Conservation (phyloP, 108 stramenopile genomes). For the Poteriospumella lacustris region DNA sequence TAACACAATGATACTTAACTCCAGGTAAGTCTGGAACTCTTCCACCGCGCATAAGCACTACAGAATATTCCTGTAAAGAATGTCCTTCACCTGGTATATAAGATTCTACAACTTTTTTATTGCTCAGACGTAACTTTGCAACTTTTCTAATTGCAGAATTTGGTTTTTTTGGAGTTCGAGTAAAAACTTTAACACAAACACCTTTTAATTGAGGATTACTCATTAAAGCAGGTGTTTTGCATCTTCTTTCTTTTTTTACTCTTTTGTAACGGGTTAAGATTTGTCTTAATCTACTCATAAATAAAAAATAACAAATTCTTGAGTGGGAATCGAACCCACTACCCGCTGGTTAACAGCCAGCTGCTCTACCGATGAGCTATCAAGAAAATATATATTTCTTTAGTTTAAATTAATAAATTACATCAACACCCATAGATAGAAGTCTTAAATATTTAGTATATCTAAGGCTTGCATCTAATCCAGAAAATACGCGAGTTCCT, state of each 20-base stretch:
- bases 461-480: slow-evolving; percentile 7
- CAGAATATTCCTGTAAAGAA: slow-evolving; percentile 26
- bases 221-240: slow-evolving; percentile 33
- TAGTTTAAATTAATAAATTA: slow-evolving; percentile 10
- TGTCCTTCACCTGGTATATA: slow-evolving; percentile 38
- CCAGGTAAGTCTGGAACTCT: slow-evolving; percentile 12
- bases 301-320: slow-evolving; percentile 10
- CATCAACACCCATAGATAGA: slow-evolving; percentile 7
- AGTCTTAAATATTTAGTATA: slow-evolving; percentile 9
- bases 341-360: slow-evolving; percentile 6
- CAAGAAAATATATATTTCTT: slow-evolving; percentile 9
- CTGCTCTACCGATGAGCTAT: slow-evolving; percentile 6
- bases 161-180: slow-evolving; percentile 36
- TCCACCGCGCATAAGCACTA: slow-evolving; percentile 13
- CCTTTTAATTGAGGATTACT: slow-evolving; percentile 43
- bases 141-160: slow-evolving; percentile 43
- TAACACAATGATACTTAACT: slow-evolving; percentile 13
- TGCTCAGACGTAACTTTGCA: slow-evolving; percentile 20
- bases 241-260: slow-evolving; percentile 26
- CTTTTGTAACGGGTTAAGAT: neutral
- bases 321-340: slow-evolving; percentile 6
- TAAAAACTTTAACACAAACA: slow-evolving; percentile 43
- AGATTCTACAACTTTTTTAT: slow-evolving; percentile 26
- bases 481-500: slow-evolving; percentile 7
- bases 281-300: slow-evolving; percentile 9